Conservation (phyloP, 2,329 filamentous ascomycete species). For the Talaromyces rugulosus region DNA sequence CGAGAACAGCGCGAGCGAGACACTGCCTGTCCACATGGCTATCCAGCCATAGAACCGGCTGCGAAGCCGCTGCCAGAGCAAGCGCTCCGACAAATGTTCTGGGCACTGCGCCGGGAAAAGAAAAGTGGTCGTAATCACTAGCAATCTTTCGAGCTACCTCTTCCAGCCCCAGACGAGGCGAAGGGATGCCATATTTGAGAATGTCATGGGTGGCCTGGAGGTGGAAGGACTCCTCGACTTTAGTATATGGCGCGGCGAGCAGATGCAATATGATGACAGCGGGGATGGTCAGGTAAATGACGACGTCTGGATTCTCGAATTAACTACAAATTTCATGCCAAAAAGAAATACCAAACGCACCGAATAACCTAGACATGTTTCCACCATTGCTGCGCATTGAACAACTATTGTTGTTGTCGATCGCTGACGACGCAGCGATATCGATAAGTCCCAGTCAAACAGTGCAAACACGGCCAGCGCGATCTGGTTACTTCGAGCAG, state of each 20-base stretch:
- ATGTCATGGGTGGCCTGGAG: constrained; percentile 92
- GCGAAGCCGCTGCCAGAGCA: constrained; percentile 67
- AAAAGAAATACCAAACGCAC: constrained; percentile 2
- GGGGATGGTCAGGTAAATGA: constrained; percentile 54
- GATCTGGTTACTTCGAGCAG: constrained; percentile 9
- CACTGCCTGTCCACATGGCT: constrained; percentile 56
- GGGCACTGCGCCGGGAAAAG: constrained; percentile 86
- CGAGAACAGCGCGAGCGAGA: constrained; percentile 68
- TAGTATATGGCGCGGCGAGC: constrained; percentile 77
- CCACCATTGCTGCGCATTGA: background rate
- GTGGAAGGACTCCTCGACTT: constrained; percentile 98
- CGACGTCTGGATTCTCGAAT: background rate
- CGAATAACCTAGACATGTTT: constrained; percentile 11
- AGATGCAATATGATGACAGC: constrained; percentile 65
- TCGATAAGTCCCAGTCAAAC: constrained; percentile 9
- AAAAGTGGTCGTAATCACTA: constrained; percentile 79
- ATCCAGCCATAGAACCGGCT: constrained; percentile 59
- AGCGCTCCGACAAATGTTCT: constrained; percentile 83
- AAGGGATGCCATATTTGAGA: constrained; percentile 70
- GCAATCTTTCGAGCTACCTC: constrained; percentile 26
- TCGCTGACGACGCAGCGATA: background rate
- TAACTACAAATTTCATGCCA: background rate
- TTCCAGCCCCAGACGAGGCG: constrained; percentile 2
- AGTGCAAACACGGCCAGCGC: constrained; percentile 6
- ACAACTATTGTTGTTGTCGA: background rate